Percentiles rank a stretch among this genome's conserved stretches.
These are phyloP conservation scores for Fusarium redolens DNA, from an alignment of 2,329 filamentous ascomycete species.

Conservation along the genomic window DNA sequence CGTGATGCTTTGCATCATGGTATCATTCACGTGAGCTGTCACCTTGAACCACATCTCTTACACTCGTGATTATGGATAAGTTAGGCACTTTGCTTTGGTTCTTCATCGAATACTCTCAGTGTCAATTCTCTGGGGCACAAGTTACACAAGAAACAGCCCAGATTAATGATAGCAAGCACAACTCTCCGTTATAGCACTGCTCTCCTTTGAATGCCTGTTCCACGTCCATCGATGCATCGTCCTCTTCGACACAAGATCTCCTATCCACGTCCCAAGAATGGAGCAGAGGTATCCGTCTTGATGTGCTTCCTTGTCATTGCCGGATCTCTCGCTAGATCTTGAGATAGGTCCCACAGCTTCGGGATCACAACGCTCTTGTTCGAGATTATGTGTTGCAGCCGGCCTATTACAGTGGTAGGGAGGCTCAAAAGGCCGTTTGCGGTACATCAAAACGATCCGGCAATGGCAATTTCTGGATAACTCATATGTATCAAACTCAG, in stretches of 20 bases:
- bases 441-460: conserved; percentile 24
- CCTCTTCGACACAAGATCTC: neutral
- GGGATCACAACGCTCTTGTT: conserved; percentile 22
- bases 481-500: conserved; percentile 10
- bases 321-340: conserved; percentile 37
- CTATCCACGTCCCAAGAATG: neutral
- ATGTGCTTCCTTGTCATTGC: conserved; percentile 2
- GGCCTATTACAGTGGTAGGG: conserved; percentile 13
- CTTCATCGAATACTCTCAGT: neutral
- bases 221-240: neutral
- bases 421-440: conserved; percentile 34
- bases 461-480: conserved; percentile 24
- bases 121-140: neutral
- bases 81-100: neutral
- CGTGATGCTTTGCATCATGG: neutral
- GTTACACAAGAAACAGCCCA: neutral
- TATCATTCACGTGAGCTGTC: neutral
- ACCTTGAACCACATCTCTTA: neutral
- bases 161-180: neutral
- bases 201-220: neutral
- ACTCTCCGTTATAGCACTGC: neutral
- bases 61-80: neutral
- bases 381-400: conserved; percentile 20
- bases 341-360: conserved; percentile 26
- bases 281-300: neutral